Evolutionary conservation across 139 green algal genomes (phyloP).

Genomic region (Picochlorum sp.): DNA sequence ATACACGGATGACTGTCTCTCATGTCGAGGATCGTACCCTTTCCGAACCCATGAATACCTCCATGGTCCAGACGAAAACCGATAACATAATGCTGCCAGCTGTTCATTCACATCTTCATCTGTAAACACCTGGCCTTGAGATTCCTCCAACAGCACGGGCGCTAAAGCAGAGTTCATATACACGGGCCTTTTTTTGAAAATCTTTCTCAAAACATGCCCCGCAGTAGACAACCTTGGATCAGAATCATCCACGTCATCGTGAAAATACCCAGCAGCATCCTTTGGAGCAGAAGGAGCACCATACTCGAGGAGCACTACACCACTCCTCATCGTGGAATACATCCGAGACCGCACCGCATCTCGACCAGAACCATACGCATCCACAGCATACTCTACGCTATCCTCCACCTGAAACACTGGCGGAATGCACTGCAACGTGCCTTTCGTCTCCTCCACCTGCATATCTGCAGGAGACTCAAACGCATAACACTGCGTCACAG

Average conservation of each 20-base stretch:
- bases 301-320: neutral
- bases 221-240: neutral
- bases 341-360: neutral
- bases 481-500: too few relatives aligned
- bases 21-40: conserved; percentile 21
- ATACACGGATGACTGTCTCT: neutral
- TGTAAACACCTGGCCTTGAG: neutral
- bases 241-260: neutral
- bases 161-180: conserved; percentile 2
- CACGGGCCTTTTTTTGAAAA: conserved; percentile 2
- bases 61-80: conserved; percentile 26
- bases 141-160: neutral
- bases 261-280: neutral
- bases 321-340: neutral
- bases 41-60: conserved; percentile 15
- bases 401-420: conserved; percentile 1
- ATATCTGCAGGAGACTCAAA: conserved; percentile 1
- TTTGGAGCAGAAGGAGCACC: neutral
- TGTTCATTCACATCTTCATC: neutral
- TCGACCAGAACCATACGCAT: neutral
- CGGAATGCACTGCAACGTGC: neutral
- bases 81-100: conserved; percentile 14
- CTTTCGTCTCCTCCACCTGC: neutral
- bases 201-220: neutral
- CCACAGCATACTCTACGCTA: neutral